Conservation (phyloP, 176 grass and related monocot species). For the Triticum turgidum region DNA sequence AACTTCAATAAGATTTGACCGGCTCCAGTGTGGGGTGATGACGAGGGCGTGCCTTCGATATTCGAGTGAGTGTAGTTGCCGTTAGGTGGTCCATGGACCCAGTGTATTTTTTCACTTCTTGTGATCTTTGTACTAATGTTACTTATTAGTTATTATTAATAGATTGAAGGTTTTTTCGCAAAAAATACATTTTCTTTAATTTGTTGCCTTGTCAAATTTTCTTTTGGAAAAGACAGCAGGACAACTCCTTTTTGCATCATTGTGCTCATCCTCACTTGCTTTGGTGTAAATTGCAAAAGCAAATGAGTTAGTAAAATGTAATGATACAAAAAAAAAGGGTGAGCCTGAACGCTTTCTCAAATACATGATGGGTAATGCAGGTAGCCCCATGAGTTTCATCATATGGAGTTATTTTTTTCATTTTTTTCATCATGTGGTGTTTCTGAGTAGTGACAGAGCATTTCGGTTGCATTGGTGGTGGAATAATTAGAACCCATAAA, state of each 20-base stretch:
- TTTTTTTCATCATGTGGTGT: too few species aligned
- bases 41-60: too few species aligned
- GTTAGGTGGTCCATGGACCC: too few species aligned
- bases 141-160: too few species aligned
- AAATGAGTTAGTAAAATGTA: neutral
- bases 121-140: too few species aligned
- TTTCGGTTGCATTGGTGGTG: conserved; percentile 11
- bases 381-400: neutral
- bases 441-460: neutral
- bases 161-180: too few species aligned
- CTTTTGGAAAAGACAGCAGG: neutral
- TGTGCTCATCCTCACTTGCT: neutral
- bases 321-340: neutral
- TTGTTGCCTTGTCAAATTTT: neutral
- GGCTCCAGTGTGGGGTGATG: too few species aligned
- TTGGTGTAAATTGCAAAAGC: neutral
- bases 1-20: too few species aligned
- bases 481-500: neutral
- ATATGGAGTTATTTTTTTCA: neutral
- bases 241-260: neutral
- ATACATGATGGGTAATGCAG: neutral
- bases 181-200: too few species aligned
- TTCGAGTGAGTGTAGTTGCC: too few species aligned
- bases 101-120: too few species aligned
- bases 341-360: neutral